Evolutionary conservation across 495 filamentous ascomycete species (phyloP).

Genomic region (Neurospora sp.): DNA sequence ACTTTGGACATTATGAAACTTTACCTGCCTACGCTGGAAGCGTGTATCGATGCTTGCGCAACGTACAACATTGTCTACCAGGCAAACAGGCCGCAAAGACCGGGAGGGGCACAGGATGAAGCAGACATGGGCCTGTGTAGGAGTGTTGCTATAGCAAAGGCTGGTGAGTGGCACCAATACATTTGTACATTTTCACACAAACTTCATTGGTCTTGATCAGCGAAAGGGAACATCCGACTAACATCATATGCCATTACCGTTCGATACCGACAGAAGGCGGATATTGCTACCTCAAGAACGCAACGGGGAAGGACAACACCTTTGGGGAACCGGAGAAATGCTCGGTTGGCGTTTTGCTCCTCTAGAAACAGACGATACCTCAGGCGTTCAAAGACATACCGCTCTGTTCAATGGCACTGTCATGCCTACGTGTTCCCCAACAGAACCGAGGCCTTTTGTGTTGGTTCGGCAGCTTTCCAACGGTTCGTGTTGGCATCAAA

Average conservation of each 20-base stretch:
- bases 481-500: neutral
- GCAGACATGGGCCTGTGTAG: conserved; percentile 15
- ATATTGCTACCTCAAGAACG: conserved; percentile 31
- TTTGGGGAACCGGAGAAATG: conserved; percentile 13
- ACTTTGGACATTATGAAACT: conserved; percentile 24
- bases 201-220: neutral
- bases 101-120: neutral
- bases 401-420: neutral
- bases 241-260: neutral
- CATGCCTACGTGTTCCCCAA: neutral
- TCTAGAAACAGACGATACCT: neutral
- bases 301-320: conserved; percentile 21
- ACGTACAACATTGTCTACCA: conserved; percentile 22
- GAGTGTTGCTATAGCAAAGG: conserved; percentile 21
- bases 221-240: neutral
- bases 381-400: neutral
- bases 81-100: neutral
- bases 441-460: neutral
- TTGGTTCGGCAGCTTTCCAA: neutral
- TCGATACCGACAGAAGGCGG: conserved; percentile 3
- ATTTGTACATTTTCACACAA: neutral
- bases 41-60: conserved; percentile 25
- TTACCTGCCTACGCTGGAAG: conserved; percentile 25
- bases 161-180: neutral
- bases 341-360: conserved; percentile 19